These are phyloP conservation scores for Geopyxis carbonaria DNA, from an alignment of 495 filamentous ascomycete species.

Conservation along the genomic window DNA sequence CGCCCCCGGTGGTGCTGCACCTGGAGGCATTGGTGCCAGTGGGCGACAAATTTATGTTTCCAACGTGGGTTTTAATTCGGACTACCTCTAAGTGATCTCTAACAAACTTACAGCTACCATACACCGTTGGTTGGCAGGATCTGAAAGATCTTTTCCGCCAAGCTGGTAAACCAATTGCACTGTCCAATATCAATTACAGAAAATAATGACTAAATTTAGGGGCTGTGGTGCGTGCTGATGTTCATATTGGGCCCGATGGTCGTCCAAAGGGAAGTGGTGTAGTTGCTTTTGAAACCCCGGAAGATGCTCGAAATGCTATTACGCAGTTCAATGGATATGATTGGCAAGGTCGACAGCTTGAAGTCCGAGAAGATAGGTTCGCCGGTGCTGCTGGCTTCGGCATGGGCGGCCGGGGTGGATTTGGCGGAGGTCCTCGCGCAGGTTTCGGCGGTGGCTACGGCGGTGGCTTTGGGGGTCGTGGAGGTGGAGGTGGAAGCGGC, in stretches of 20 bases:
- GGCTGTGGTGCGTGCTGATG: slow-evolving; percentile 84
- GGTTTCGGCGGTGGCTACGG: slow-evolving; percentile 32
- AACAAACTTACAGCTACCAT: slow-evolving; percentile 61
- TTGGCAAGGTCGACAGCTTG: slow-evolving; percentile 85
- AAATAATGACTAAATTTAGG: slow-evolving; percentile 31
- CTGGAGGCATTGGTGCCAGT: slow-evolving; percentile 39
- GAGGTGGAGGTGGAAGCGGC: slow-evolving; percentile 35
- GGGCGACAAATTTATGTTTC: slow-evolving; percentile 89
- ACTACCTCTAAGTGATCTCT: slow-evolving; percentile 25
- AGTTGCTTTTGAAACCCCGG: slow-evolving; percentile 84
- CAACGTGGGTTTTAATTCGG: slow-evolving; percentile 60
- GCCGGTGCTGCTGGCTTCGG: slow-evolving; percentile 45
- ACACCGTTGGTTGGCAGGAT: slow-evolving; percentile 97
- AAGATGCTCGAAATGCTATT: slow-evolving; percentile 91
- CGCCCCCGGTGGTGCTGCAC: slow-evolving; percentile 32
- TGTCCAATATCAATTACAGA: slow-evolving; percentile 3
- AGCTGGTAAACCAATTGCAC: slow-evolving; percentile 54
- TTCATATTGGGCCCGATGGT: slow-evolving; percentile 79
- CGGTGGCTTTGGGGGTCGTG: slow-evolving; percentile 38
- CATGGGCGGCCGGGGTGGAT: slow-evolving; percentile 37
- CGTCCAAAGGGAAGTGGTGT: slow-evolving; percentile 93
- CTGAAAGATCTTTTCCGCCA: slow-evolving; percentile 97
- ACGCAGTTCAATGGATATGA: slow-evolving; percentile 96
- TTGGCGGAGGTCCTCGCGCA: slow-evolving; percentile 33
- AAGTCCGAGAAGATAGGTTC: slow-evolving; percentile 93